Evolutionary conservation across 2,329 filamentous ascomycete species (phyloP), one percentile per base, ranked within the genome.

Genomic region (Colletotrichum plurivorum): DNA sequence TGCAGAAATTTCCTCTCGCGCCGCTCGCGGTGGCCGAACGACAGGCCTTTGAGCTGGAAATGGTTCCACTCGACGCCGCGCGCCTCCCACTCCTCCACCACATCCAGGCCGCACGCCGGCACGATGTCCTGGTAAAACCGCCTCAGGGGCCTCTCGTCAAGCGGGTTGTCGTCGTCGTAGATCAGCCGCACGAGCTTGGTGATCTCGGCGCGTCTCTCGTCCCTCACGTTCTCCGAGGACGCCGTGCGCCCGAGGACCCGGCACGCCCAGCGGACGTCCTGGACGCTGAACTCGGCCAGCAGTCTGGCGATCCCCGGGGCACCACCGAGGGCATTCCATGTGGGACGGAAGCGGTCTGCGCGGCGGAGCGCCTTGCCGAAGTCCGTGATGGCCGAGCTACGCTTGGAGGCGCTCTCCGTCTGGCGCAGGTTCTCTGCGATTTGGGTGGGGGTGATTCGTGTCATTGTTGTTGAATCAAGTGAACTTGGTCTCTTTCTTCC

Each of bases 241-340:
- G 73, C 59, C 2, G 74, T 76, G 3, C 60, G 41, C 8, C 74
- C 74, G 4, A 77, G 69, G 15, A 36, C 39, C 6, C 58, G 71
- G 36, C 74, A 77, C 4, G 75, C 18, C 5, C 25, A 2, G 5
- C 66, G 63, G 0, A 77, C 67, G 22, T 76, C 74, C 22, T 52
- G 51, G 16, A 76, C 67, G 61, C 75, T 76, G 52, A 76, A 74
- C n/a, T 73, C 68, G 22, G 69, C 63, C 74, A 76, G 75, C 25
- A 75, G 41, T 3, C 13, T 39, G 36, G 69, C 71, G 7, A 76
- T 60, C 1, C 74, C 75, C 20, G 57, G 3, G 5, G 75, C 75
- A 3, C 72, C 70, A 16, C 72, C 75, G 2, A 71, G 22, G 51
- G 73, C 72, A 16, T 73, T 66, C 75, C 75, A 76, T 41, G 52